A percentile compares a stretch with the other conserved stretches of the same genome.
phyloP scores from a whole-genome alignment of 495 filamentous ascomycete species.

The Choiromyces venosus region DNA sequence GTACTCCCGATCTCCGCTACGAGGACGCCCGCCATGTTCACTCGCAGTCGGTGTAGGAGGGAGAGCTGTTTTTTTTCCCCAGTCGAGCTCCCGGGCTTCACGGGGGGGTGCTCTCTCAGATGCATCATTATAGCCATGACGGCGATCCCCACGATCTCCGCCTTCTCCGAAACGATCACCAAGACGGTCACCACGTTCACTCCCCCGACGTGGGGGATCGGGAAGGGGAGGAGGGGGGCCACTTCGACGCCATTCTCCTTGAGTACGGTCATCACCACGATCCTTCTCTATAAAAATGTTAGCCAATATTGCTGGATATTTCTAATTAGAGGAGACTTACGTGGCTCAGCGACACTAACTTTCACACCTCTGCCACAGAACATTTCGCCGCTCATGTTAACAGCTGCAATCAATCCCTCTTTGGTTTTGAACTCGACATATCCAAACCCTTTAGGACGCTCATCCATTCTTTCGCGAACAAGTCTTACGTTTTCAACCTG shows the following conservation, averaged over 20 bases:
- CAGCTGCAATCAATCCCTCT: conserved; percentile 84
- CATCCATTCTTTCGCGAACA: conserved; percentile 87
- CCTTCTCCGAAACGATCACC: conserved; percentile 53
- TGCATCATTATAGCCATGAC: conserved; percentile 51
- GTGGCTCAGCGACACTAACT: conserved; percentile 79
- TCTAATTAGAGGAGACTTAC: conserved; percentile 50
- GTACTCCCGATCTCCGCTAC: conserved; percentile 56
- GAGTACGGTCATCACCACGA: conserved; percentile 56
- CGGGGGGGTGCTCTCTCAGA: conserved; percentile 58
- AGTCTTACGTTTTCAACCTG: conserved; percentile 83
- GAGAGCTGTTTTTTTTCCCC: conserved; percentile 91
- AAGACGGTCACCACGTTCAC: conserved; percentile 50
- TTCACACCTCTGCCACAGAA: conserved; percentile 84
- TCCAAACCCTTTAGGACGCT: conserved; percentile 92
- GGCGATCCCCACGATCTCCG: conserved; percentile 50
- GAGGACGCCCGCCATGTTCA: conserved; percentile 64
- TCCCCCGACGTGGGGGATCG: conserved; percentile 38
- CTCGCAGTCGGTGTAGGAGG: conserved; percentile 51
- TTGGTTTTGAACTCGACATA: conserved; percentile 89
- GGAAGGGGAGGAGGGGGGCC: conserved; percentile 73
- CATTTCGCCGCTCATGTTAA: conserved; percentile 69
- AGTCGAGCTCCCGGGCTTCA: conserved; percentile 65
- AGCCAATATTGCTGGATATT: not conserved
- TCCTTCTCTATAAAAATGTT: conserved; percentile 61
- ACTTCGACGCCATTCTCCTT: conserved; percentile 81